Percentiles rank a stretch among this genome's conserved stretches.
These are phyloP conservation scores for Cyberlindnera xylosilytica DNA, from an alignment of 805 yeast species.

Conservation along the genomic window DNA sequence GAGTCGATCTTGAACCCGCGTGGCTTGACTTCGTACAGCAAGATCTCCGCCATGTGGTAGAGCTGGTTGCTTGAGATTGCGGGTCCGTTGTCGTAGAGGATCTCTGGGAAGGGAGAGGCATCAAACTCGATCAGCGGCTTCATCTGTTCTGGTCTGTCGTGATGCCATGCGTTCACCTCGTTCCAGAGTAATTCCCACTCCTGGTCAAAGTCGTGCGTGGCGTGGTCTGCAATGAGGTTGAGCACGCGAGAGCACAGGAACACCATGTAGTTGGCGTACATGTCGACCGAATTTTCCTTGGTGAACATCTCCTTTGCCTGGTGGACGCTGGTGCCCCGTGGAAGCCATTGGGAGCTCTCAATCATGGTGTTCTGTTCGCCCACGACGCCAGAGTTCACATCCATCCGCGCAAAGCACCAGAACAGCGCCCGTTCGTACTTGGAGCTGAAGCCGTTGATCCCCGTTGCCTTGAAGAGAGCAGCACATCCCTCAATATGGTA, in stretches of 20 bases:
- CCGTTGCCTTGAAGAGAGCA: slow-evolving; percentile 34
- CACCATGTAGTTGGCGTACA: slow-evolving; percentile 41
- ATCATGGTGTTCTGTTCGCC: slow-evolving; percentile 37
- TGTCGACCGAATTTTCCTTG: slow-evolving; percentile 28
- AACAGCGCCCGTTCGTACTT: slow-evolving; percentile 37
- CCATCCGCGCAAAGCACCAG: slow-evolving; percentile 44
- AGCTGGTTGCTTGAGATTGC: slow-evolving; percentile 37
- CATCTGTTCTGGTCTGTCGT: slow-evolving; percentile 34
- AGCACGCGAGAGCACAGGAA: slow-evolving; percentile 36
- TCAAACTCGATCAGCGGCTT: slow-evolving; percentile 32
- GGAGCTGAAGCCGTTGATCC: slow-evolving; percentile 36
- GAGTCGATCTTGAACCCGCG: slow-evolving; percentile 30
- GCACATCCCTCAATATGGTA: slow-evolving; percentile 39
- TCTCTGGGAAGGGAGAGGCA: slow-evolving; percentile 35
- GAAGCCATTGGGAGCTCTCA: slow-evolving; percentile 35
- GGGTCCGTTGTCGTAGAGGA: slow-evolving; percentile 35
- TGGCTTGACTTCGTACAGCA: slow-evolving; percentile 39
- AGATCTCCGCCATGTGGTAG: slow-evolving; percentile 37
- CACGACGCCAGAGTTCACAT: slow-evolving; percentile 35
- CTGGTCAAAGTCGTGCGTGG: slow-evolving; percentile 28
- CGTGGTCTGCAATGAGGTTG: slow-evolving; percentile 31
- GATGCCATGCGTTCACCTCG: slow-evolving; percentile 37
- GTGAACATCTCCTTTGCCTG: slow-evolving; percentile 27
- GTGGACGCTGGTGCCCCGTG: slow-evolving; percentile 22
- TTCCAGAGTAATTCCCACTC: slow-evolving; percentile 41